Conservation (phyloP, 2,329 filamentous ascomycete genomes). For the Emydomyces testavorans region DNA sequence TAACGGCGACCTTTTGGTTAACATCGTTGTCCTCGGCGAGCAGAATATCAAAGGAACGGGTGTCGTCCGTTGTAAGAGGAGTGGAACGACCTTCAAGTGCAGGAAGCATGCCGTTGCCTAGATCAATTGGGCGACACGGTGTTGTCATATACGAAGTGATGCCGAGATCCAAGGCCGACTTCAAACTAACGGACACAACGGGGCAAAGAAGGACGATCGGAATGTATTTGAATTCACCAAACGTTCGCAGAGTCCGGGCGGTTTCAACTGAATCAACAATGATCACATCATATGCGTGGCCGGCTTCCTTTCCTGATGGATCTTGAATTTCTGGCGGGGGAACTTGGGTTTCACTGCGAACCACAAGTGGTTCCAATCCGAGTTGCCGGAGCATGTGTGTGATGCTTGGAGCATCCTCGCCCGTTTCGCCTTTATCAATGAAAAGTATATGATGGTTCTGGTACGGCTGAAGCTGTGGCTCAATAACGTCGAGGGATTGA, state of each 20-base stretch:
- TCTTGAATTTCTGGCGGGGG: conserved; percentile 44
- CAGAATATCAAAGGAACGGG: conserved; percentile 88
- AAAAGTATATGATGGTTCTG: conserved; percentile 85
- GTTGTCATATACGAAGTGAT: conserved; percentile 99
- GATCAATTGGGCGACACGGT: conserved; percentile 82
- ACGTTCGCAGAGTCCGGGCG: conserved; percentile 68
- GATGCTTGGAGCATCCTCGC: conserved; percentile 55
- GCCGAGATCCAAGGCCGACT: conserved; percentile 84
- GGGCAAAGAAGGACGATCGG: conserved; percentile 88
- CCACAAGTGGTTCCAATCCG: conserved; percentile 69
- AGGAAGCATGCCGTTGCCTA: conserved; percentile 92
- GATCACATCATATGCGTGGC: conserved; percentile 78
- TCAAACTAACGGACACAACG: conserved; percentile 78
- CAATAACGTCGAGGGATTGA: conserved; percentile 64
- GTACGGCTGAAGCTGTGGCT: conserved; percentile 71
- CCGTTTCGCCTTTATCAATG: conserved; percentile 79
- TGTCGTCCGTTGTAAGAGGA: conserved; percentile 82
- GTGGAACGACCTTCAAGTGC: conserved; percentile 88
- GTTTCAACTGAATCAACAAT: conserved; percentile 90
- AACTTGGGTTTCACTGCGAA: conserved; percentile 62
- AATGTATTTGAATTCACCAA: conserved; percentile 95
- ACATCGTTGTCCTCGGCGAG: conserved; percentile 95
- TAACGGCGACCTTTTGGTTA: conserved; percentile 89
- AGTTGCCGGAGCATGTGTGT: conserved; percentile 65
- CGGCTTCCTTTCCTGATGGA: conserved; percentile 37